Evolutionary conservation across 805 yeast genomes (phyloP), one percentile per base, ranked within the genome.

Genomic region (Kazachstania viticola): DNA sequence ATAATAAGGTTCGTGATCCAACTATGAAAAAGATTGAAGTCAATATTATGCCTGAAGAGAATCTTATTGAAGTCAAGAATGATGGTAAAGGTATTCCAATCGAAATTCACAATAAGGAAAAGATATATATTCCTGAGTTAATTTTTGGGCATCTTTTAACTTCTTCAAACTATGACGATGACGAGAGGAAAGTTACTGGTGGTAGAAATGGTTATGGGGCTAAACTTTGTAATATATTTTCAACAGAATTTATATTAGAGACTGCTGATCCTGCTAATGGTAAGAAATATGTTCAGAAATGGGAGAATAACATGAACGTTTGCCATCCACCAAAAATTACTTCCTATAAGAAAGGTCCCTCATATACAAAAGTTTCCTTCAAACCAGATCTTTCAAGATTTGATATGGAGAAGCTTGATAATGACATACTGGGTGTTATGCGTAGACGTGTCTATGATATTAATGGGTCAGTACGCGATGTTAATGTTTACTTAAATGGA

Each of bases 171-270:
- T 91, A 91, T 56, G 95, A 91, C 55, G 98, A 91, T 55, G 73
- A 88, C 41, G 82, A 91, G 50, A 82, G 83, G 59, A 91, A 91
- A 57, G 96, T 91, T 21, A 83, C 94, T 2, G 98, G 98, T 64
- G 98, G 98, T 58, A 75, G 98, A 65, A 91, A 91, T 54, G 98
- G 98, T 41, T 91, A 76, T 53, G 98, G 98, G 59, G 98, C 98
- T 30, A 91, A 91, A 54, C 64, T 91, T 34, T 91, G 98, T 72
- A 91, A 91, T 56, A 91, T 91, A 40, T 91, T 88, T 56, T 84
- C 95, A 17, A 80, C 85, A 4, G 78, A 79, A 48, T 91, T 91
- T 51, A 69, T 65, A 11, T 69, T 91, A 18, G 95, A 85, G 54
- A 91, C 98, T 5, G 88, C 94, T 14, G 95, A 91, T 56, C 69